Evolutionary conservation across 352 stramenopile species (phyloP).

Genomic region (Phytophthora ramorum): DNA sequence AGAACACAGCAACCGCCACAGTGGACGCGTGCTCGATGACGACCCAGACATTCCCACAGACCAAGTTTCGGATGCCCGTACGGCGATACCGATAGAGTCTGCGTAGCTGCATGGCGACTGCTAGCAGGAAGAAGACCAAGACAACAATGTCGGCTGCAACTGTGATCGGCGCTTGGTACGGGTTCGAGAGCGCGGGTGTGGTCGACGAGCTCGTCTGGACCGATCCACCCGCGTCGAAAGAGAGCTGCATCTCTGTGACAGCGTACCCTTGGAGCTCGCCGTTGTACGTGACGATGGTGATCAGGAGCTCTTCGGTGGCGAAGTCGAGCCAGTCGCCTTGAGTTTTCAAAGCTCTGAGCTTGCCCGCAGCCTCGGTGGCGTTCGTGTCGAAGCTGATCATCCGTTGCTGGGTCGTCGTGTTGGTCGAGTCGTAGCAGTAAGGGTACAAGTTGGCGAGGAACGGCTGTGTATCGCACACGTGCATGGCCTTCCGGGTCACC

Average conservation of each 20-base stretch:
- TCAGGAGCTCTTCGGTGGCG: conserved; percentile 43
- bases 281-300: conserved; percentile 65
- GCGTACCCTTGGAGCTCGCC: conserved; percentile 56
- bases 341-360: conserved; percentile 36
- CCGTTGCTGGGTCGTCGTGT: conserved; percentile 25
- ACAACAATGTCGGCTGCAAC: conserved; percentile 48
- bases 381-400: conserved; percentile 62
- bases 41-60: conserved; percentile 41
- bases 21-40: conserved; percentile 27
- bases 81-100: conserved; percentile 26
- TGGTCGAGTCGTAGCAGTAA: conserved; percentile 46
- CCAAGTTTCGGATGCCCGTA: conserved; percentile 7
- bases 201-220: conserved; percentile 41
- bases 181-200: conserved; percentile 40
- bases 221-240: conserved; percentile 44
- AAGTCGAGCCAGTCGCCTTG: conserved; percentile 50
- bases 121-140: conserved; percentile 35
- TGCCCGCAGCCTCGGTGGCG: conserved; percentile 26
- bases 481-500: conserved; percentile 24
- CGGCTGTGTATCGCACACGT: conserved; percentile 35
- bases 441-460: conserved; percentile 53
- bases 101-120: conserved; percentile 23
- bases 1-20: conserved; percentile 38
- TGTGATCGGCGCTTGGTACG: conserved; percentile 33
- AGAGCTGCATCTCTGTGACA: conserved; percentile 45